Base-by-base conservation (phyloP, 495 filamentous ascomycete species). In the Hapsidospora chrysogenum region DNA sequence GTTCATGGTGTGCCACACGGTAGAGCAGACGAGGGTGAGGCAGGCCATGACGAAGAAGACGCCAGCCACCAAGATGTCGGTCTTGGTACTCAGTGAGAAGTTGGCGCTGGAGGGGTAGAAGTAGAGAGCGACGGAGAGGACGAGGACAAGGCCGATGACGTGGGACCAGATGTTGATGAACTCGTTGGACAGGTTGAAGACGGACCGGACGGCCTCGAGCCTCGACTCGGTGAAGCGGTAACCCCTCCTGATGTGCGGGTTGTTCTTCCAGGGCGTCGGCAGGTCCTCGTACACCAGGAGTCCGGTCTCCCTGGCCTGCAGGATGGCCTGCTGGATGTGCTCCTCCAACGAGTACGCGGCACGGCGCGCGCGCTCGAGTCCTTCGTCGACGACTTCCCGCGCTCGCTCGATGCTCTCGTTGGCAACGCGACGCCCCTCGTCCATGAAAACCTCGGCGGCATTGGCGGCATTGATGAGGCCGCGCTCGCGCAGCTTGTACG, bases 91-190 rank as follows among this genome's bases (percentile, higher is more conserved):
- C 40, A 80, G 56, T 20, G 72, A 72, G 61, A 94, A 96, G 50
- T 86, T 86, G 52, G 76, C 67, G 39, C 75, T 80, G 15, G 71
- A 68, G 3, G 89, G 89, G 55, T 96, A 99, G 60, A 93, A 89
- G 64, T 95, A 92, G 50, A 99, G 92, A 25, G 89, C 89, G 32
- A 96, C 72, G 15, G 85, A 62, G 8, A 96, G 64, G 27, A 99
- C 80, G 41, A 94, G 62, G 20, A 96, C 43, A 21, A 99, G 65
- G 9, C 89, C 89, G 25, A 99, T 66, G 8, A 76, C 66, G 51
- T 99, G 89, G 9, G 85, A 82, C 92, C 92, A 99, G 47, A 99
- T 99, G 55, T 99, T 99, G 57, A 95, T 77, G 31, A 78, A 64
- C 55, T 99, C 89, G 53, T 99, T 99, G 35, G 80, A 87, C 42